These are phyloP conservation scores for Talaromyces sp. DNA, from an alignment of 2,329 filamentous ascomycete genomes.

Conservation along the genomic window DNA sequence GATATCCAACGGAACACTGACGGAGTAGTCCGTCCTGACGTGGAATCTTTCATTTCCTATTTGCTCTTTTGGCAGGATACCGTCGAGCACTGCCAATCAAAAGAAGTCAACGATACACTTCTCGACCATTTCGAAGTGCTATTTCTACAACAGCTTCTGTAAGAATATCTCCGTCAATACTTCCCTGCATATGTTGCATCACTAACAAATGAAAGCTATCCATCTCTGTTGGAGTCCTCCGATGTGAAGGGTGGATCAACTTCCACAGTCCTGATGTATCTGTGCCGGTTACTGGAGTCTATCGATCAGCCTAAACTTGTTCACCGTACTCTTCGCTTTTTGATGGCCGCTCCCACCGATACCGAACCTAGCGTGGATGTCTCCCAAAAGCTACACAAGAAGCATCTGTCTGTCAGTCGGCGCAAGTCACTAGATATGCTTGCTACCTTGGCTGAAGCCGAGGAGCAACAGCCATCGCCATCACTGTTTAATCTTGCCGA, in stretches of 20 bases:
- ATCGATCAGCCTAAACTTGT: constrained; percentile 93
- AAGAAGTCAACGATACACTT: constrained; percentile 86
- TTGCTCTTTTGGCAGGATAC: constrained; percentile 98
- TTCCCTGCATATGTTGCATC: neutral
- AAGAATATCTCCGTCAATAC: constrained; percentile 34
- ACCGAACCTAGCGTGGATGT: constrained; percentile 41
- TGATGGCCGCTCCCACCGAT: constrained; percentile 68
- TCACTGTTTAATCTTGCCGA: constrained; percentile 91
- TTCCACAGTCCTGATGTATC: constrained; percentile 89
- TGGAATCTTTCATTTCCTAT: constrained; percentile 92
- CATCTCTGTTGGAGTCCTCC: constrained; percentile 91
- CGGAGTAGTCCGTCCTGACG: constrained; percentile 80
- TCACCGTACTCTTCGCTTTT: constrained; percentile 86
- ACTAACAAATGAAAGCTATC: constrained; percentile 61
- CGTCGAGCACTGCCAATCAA: constrained; percentile 87
- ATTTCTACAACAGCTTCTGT: constrained; percentile 92
- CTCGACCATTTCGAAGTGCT: constrained; percentile 96
- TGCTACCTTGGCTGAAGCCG: constrained; percentile 71
- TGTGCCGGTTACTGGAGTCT: constrained; percentile 84
- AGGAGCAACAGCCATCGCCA: constrained; percentile 69
- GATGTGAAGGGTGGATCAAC: constrained; percentile 96
- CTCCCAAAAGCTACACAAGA: constrained; percentile 58
- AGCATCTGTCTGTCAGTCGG: constrained; percentile 56
- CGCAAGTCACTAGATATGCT: constrained; percentile 87
- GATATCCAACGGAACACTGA: constrained; percentile 69